These are phyloP conservation scores for Dothidotthia symphoricarpi DNA, from an alignment of 2,329 filamentous ascomycete species.

Conservation along the genomic window DNA sequence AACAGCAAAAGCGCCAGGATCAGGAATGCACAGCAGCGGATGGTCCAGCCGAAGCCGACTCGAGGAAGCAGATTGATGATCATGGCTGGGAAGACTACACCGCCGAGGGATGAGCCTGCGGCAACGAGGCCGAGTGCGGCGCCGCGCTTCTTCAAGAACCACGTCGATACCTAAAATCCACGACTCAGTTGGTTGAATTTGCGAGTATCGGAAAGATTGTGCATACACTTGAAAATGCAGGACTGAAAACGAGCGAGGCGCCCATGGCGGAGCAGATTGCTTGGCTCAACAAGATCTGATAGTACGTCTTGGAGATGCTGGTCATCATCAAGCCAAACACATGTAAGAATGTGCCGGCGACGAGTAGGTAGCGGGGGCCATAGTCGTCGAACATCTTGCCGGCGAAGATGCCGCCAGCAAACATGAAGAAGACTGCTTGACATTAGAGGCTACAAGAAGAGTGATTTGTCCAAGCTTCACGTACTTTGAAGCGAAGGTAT, in stretches of 20 bases:
- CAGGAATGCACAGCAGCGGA: slow-evolving; percentile 49
- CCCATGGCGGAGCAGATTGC: slow-evolving; percentile 51
- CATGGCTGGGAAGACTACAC: slow-evolving; percentile 35
- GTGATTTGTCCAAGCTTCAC: no score
- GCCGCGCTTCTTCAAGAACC: slow-evolving; percentile 50
- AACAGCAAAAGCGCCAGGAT: slow-evolving; percentile 60
- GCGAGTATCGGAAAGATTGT: no score
- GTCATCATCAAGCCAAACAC: slow-evolving; percentile 61
- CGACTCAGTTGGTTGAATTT: no score
- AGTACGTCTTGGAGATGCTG: slow-evolving; percentile 52
- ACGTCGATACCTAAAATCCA: no score
- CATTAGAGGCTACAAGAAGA: no score
- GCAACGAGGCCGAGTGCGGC: slow-evolving; percentile 51
- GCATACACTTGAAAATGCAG: no score
- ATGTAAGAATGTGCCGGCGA: slow-evolving; percentile 25
- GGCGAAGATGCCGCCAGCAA: no score
- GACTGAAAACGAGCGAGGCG: no score
- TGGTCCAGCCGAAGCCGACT: slow-evolving; percentile 58
- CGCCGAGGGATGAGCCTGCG: slow-evolving; percentile 45
- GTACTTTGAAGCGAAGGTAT: no score
- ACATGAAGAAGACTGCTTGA: no score
- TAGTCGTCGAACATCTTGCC: no score
- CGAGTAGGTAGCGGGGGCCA: background rate
- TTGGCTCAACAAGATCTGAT: slow-evolving; percentile 52
- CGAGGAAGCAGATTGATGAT: slow-evolving; percentile 28